Base-by-base conservation (phyloP, 192 early-diverging fungal genomes). In the Dissophora globulifera region DNA sequence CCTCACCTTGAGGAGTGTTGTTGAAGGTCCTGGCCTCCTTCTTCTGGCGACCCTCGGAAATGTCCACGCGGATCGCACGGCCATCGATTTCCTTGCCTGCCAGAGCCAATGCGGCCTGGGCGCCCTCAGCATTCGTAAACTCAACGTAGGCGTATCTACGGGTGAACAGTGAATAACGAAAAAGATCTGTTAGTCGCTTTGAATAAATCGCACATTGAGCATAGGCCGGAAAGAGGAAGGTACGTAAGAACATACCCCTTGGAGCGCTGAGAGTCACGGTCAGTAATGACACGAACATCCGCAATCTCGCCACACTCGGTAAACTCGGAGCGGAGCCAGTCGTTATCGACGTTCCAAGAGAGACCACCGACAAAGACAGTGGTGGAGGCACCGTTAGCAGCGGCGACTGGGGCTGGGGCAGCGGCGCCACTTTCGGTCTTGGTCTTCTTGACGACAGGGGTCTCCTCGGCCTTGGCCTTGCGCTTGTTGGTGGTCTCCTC, bases 141-240 rank as follows among this genome's bases (percentile, higher is more conserved):
- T 97, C 94, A 30, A 98, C 88, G 84, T 96, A 96, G 55, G 89
- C 95, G 78, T 93, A 96, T 40, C 92, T 89, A 78, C 62, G 29
- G 23, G 41, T 48, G 31, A 41, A 68, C 42, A 25, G 29, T 19
- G 30, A 29, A 30, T 4, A 50, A 27, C 27, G 32, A 43, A 45
- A 16, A 56, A 30, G 16, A 49, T n/a, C n/a, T n/a, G n/a, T n/a
- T n/a, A n/a, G n/a, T n/a, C n/a, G n/a, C n/a, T n/a, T n/a, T n/a
- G n/a, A n/a, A n/a, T n/a, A n/a, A n/a, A n/a, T n/a, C n/a, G n/a
- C n/a, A n/a, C n/a, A n/a, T n/a, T n/a, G n/a, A n/a, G n/a, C n/a
- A n/a, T n/a, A n/a, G n/a, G 29, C 58, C 15, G 25, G 10, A 52
- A 20, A 40, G 13, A n/a, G 7, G 7, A 16, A 10, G 17, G 35